These are phyloP conservation scores for Candida taoyuanica DNA, from an alignment of 805 yeast genomes.

Conservation along the genomic window DNA sequence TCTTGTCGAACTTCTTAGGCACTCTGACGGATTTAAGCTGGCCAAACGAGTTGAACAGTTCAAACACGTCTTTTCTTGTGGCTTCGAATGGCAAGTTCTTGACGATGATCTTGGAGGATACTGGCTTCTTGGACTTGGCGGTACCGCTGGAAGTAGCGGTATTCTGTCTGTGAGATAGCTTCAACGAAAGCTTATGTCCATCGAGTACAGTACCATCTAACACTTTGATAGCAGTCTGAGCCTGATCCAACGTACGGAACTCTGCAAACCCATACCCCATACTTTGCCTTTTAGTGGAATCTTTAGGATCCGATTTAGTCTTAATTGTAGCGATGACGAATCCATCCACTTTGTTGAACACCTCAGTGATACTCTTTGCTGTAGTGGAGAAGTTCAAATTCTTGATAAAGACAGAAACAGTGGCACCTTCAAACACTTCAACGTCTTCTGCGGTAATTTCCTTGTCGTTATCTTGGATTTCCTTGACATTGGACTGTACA, in stretches of 20 bases:
- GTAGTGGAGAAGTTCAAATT: conserved; percentile 86
- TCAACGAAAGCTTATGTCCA: conserved; percentile 87
- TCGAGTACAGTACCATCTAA: conserved; percentile 76
- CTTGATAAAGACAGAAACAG: conserved; percentile 86
- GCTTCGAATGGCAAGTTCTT: conserved; percentile 98
- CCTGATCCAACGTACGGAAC: conserved; percentile 73
- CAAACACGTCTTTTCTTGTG: conserved; percentile 86
- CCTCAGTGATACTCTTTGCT: conserved; percentile 44
- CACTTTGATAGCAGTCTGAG: conserved; percentile 65
- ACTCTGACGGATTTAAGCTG: conserved; percentile 91
- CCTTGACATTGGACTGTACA: conserved; percentile 16
- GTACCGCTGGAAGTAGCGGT: conserved; percentile 26
- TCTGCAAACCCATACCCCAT: conserved; percentile 99
- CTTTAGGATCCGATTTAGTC: conserved; percentile 82
- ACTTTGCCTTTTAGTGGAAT: conserved; percentile 60
- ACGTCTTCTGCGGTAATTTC: conserved; percentile 34
- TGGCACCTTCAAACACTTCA: conserved; percentile 56
- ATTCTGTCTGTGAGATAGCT: conserved; percentile 77
- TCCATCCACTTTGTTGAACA: conserved; percentile 72
- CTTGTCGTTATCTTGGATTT: conserved; percentile 23
- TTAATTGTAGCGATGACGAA: conserved; percentile 79
- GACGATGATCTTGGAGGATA: conserved; percentile 58
- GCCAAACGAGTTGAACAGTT: conserved; percentile 91
- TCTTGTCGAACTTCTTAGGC: conserved; percentile 91
- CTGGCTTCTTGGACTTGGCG: conserved; percentile 14